Evolutionary conservation across 2,329 filamentous ascomycete genomes (phyloP), one percentile per base, ranked within the genome.

Genomic region (Cladosporium sp.): DNA sequence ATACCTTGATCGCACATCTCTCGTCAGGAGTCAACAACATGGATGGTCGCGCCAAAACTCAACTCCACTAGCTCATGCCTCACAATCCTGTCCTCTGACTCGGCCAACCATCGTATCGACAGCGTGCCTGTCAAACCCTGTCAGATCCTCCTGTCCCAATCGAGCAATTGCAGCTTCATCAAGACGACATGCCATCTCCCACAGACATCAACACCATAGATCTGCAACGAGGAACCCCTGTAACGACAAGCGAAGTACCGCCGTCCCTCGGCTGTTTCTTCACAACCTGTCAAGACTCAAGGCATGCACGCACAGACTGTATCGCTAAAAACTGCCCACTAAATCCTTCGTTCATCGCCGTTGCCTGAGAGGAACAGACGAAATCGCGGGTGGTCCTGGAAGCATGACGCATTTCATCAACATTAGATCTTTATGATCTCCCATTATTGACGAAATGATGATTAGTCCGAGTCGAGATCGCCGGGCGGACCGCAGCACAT

Each of bases 171-270:
- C n/a, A 8, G 41, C 41, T 47, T 21, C 41, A 11, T 36, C 34
- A 18, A 58, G 11, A 28, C 14, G 21, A 14, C 54, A 57, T 57
- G 52, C 32, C 32, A n/a, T 55, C 15, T 30, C 10, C 28, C 32
- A 58, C 32, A 41, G 28, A 36, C 30, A 44, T 30, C 30, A 34
- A 57, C 34, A 38, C 36, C 38, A 12, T 28, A 14, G 57, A 59
- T 59, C 57, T 59, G 38, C 57, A n/a, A 24, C 38, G 57, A 47
- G 38, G 57, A 18, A 59, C 36, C 57, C 57, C 34, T 44, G 41
- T 24, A 24, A 41, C 14, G 18, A 59, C 36, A 58, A 58, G 34
- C 55, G 55, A 58, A 7, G 55, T 41, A 58, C 55, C 55, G 34
- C 38, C 57, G 57, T 21, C n/a, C 38, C 57, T 59, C 57, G 57